Base-by-base conservation (phyloP, 73 alveolate species). In the Diophrys appendiculata region DNA sequence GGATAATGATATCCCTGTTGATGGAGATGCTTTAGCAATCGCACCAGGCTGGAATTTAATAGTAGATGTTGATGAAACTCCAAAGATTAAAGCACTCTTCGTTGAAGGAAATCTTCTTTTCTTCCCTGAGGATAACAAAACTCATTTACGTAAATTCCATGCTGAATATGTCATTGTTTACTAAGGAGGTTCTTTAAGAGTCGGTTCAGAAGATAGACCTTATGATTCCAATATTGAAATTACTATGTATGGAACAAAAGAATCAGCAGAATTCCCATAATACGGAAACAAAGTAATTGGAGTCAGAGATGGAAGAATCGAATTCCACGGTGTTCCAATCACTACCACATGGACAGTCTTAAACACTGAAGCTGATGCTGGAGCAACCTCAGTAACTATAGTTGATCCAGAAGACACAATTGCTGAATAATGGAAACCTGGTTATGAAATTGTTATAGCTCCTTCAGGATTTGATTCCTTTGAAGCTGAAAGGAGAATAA, bases 201-300 rank as follows among this genome's bases (percentile, higher is more conserved):
- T 83, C 2, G 98, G 98, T 0, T 92, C 97, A 53, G 95, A 91
- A 72, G 77, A 72, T 23, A 65, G 29, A 67, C 92, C 96, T 33
- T 92, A 88, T 73, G 54, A 77, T n/a, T 68, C 87, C 14, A 83
- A 91, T 25, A 80, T 92, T 28, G 69, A 65, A 25, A 94, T 94
- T 34, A 89, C 97, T 0, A 81, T 94, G 91, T 92, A 86, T 54
- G 94, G 96, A 1, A 60, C 32, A 31, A 75, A 68, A 60, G 76
- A 60, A 23, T 80, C 90, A 30, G 80, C 91, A 0, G 84, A 89
- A 67, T 35, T 94, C 72, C 98, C 98, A 11, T 75, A 69, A 35
- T 82, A 82, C 80, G 98, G 98, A 2, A 92, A 89, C 71, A 92
- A 94, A 73, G 93, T 84, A 25, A 78, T 94, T 33, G 95, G 92